Evolutionary conservation across 108 stramenopile species (phyloP), one percentile per base, ranked within the genome.

Genomic region (Conticribra guillardii): DNA sequence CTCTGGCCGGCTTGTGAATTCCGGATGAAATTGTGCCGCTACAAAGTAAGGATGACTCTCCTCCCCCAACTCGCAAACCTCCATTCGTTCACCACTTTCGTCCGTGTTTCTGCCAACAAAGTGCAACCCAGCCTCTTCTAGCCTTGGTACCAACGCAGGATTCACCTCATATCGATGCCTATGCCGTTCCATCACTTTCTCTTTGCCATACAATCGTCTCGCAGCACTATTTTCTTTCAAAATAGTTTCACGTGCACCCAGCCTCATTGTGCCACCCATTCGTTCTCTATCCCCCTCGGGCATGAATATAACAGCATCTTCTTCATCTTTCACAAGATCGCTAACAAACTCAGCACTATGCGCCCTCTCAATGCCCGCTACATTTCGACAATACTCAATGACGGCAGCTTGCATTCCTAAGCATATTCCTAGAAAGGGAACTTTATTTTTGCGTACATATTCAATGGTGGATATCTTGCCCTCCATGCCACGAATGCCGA

Each of bases 391-490:
- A 46, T 79, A 80, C 66, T 94, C 93, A 41, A 94, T 90, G 0
- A 93, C 92, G 19, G 83, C 79, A 16, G 87, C 85, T 73, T 94
- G 93, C 89, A 93, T 88, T 7, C 93, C 91, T 18, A 93, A 66
- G 58, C 93, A 94, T 37, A 94, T 83, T 18, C 93, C 92, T 30
- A 94, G 63, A 49, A 84, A 87, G 0, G 93, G 93, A 28, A 71
- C 61, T 33, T 82, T 54, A 22, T 62, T 69, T 58, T 82, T 83
- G 31, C 87, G 73, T 52, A 84, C 83, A 68, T 86, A 87, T 76
- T 87, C 66, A 53, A 87, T 86, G 21, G 92, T 86, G 4, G 60
- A 26, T 48, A 93, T 81, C 62, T 93, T 95, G 7, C 93, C 93
- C 67, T 92, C 85, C 50, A 93, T 54, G 4, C 82, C 93, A 37